Base-by-base conservation (phyloP, 805 yeast species). In the Yamadazyma paraphyllophila region DNA sequence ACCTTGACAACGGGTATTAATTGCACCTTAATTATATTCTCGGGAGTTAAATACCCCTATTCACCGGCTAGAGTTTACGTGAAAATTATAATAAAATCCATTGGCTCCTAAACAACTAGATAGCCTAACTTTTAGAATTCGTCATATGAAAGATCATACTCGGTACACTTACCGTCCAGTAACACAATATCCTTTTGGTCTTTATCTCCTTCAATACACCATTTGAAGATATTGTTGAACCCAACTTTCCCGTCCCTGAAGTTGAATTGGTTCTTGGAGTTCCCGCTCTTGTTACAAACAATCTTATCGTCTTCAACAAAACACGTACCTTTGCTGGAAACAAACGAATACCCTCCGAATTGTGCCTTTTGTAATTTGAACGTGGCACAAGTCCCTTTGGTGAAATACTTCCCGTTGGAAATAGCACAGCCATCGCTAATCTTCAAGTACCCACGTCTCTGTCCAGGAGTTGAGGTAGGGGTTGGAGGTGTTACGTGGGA, bases 401-500 rank as follows among this genome's bases (percentile, higher is more conserved):
- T 60, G 66, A 84, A 88, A 94, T 96, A 91, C 53, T 81, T 77
- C 3, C 99, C 99, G 57, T 80, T 86, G 49, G 86, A 80, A 57
- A 91, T 92, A 47, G 92, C 67, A 65, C 96, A 88, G 8, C 96
- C 96, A 27, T 51, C 27, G 2, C 43, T 31, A 1, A 49, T 36
- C 30, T 49, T 49, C 29, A 51, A 39, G 27, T 34, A 51, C 1
- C 51, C 53, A 29, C 42, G 45, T 24, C 50, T 43, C 9, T 39
- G 34, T 17, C 47, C 45, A 14, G 56, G 47, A 27, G 39, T 36
- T n/a, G 45, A 31, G 4, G 50, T 50, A 9, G 45, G 45, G 1
- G 46, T 37, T 51, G 31, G 78, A 74, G 37, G 38, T 16, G 27
- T 20, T 7, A 44, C 46, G 30, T 35, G 16, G 20, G 55, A 49